Conservation (phyloP, 345 rosid genomes). For the Eucalyptus curtisii region DNA sequence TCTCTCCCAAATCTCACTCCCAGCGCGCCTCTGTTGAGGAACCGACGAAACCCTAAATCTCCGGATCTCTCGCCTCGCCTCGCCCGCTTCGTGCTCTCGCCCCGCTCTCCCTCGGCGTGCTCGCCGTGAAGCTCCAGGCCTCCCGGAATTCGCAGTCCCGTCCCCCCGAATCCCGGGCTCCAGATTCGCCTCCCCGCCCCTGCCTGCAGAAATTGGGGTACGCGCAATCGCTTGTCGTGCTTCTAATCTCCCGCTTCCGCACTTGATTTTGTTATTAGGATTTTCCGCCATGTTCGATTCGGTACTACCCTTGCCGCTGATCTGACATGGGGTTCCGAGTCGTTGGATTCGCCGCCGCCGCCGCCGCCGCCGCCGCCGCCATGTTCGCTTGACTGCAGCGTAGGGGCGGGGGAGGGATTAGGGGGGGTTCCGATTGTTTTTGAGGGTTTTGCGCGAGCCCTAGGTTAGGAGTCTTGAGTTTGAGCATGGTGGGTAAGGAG, state of each 20-base stretch:
- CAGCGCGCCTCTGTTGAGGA: background rate
- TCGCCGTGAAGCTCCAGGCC: background rate
- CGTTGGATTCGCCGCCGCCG: background rate
- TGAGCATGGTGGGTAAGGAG: slow-evolving; percentile 86
- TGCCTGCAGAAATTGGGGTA: background rate
- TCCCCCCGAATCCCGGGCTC: background rate
- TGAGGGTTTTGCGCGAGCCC: background rate
- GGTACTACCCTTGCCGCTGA: background rate
- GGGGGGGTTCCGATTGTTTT: background rate
- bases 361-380: background rate
- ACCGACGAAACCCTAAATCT: background rate
- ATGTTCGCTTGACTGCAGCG: background rate
- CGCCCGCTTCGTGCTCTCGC: too few species aligned
- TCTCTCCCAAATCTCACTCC: background rate
- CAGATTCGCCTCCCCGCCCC: background rate
- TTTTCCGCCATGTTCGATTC: background rate
- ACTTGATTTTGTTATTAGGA: background rate
- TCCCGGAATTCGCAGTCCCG: background rate
- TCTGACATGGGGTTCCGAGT: background rate
- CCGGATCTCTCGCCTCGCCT: background rate
- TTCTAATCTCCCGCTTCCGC: background rate
- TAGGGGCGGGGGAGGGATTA: background rate
- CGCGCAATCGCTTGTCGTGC: background rate
- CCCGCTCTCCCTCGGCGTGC: background rate
- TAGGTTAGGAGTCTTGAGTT: background rate